A percentile compares a stretch with the other conserved stretches of the same genome.
Conservation (phyloP, 2,329 filamentous ascomycete species). For the Ilyonectria destructans region DNA sequence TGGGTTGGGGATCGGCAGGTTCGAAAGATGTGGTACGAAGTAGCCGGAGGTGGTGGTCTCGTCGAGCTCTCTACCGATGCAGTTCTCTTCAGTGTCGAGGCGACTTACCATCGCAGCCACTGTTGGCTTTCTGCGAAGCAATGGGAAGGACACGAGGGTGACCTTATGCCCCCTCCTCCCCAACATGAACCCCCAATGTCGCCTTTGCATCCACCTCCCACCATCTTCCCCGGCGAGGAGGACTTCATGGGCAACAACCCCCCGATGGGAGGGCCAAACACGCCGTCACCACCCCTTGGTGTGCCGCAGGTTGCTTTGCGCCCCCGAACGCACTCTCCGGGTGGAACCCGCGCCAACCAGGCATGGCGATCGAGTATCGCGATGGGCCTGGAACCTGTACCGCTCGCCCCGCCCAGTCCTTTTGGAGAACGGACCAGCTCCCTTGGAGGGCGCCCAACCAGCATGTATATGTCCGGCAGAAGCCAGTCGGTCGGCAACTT, state of each 20-base stretch:
- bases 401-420: slow-evolving; percentile 55
- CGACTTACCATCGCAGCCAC: slow-evolving; percentile 72
- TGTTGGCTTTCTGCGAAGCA: slow-evolving; percentile 70
- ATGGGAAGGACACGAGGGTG: slow-evolving; percentile 61
- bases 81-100: slow-evolving; percentile 74
- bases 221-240: slow-evolving; percentile 54
- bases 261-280: slow-evolving; percentile 46
- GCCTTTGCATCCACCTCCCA: slow-evolving; percentile 57
- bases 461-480: slow-evolving; percentile 51
- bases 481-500: slow-evolving; percentile 58
- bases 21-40: slow-evolving; percentile 82
- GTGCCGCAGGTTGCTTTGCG: slow-evolving; percentile 55
- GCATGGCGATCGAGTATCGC: slow-evolving; percentile 61
- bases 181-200: slow-evolving; percentile 55
- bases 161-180: slow-evolving; percentile 41
- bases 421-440: slow-evolving; percentile 57
- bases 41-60: slow-evolving; percentile 74
- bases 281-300: slow-evolving; percentile 47
- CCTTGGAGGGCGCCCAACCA: slow-evolving; percentile 53
- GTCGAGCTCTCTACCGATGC: slow-evolving; percentile 74
- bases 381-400: slow-evolving; percentile 62
- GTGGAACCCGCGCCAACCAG: slow-evolving; percentile 53
- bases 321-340: slow-evolving; percentile 59
- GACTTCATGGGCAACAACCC: slow-evolving; percentile 45
- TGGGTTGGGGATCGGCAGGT: slow-evolving; percentile 80